These are phyloP conservation scores for Neofusicoccum sp. DNA, from an alignment of 2,329 filamentous ascomycete species.

Conservation along the genomic window DNA sequence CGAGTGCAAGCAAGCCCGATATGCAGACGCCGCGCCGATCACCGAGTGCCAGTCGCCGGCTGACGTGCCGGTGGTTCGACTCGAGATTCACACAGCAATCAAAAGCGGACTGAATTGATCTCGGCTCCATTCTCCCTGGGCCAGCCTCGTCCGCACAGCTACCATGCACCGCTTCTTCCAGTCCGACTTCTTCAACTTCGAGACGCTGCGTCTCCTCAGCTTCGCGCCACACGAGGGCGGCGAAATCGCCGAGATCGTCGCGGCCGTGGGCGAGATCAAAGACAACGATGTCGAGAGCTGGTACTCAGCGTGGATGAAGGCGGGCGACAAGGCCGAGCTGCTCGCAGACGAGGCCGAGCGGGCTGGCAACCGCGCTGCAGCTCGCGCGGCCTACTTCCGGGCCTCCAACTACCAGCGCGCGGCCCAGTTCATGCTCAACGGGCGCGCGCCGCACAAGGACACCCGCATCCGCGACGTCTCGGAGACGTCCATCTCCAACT, in stretches of 20 bases:
- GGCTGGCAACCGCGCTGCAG: neutral
- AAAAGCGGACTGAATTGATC: too few relatives aligned
- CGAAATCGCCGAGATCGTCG: neutral
- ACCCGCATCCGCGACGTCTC: neutral
- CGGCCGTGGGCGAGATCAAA: neutral
- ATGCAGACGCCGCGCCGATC: too few relatives aligned
- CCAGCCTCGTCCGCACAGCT: neutral
- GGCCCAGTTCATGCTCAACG: neutral
- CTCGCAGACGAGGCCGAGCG: neutral
- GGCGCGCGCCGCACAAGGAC: neutral
- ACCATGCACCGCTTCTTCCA: neutral
- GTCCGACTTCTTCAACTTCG: neutral
- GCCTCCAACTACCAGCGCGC: neutral
- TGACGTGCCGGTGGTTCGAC: too few relatives aligned
- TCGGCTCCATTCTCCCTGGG: too few relatives aligned
- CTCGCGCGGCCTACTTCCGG: neutral
- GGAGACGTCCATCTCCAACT: neutral
- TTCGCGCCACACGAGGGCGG: neutral
- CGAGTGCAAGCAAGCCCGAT: too few relatives aligned
- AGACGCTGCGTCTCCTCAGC: neutral
- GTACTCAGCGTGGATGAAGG: neutral
- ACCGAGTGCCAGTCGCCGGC: too few relatives aligned
- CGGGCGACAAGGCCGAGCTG: neutral
- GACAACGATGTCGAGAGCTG: neutral
- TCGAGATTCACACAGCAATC: too few relatives aligned